A percentile compares a stretch with the other conserved stretches of the same genome.
phyloP scores from a whole-genome alignment of 352 stramenopile species.

The Pythium brachiatum region DNA sequence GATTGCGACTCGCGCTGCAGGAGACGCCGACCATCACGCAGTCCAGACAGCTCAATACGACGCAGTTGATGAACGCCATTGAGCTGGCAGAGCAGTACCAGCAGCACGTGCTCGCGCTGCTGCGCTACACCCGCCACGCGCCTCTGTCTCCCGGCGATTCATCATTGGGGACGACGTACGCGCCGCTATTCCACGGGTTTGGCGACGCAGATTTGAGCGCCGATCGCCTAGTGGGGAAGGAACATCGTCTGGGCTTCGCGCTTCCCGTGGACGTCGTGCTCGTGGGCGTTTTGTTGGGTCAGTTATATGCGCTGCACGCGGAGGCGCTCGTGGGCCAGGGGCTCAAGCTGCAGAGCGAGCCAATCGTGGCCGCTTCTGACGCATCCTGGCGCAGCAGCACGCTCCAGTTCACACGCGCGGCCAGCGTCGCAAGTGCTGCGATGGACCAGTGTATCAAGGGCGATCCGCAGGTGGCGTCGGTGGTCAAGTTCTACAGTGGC shows the following conservation, averaged over 20 bases:
- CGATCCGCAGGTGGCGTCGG: constrained; percentile 13
- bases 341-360: constrained; percentile 16
- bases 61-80: constrained; percentile 15
- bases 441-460: constrained; percentile 1
- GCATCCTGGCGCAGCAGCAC: constrained; percentile 17
- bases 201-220: constrained; percentile 29
- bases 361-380: constrained; percentile 7
- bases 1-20: constrained; percentile 39
- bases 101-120: constrained; percentile 38
- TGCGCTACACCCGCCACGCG: constrained; percentile 22
- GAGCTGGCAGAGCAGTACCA: constrained; percentile 44
- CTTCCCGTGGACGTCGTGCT: constrained; percentile 28
- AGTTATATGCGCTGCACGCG: constrained; percentile 31
- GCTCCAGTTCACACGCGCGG: constrained; percentile 11
- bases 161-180: constrained; percentile 16
- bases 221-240: constrained; percentile 32
- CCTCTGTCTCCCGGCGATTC: not conserved
- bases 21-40: constrained; percentile 40
- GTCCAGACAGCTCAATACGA: constrained; percentile 4
- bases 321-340: constrained; percentile 20
- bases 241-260: constrained; percentile 22
- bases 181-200: constrained; percentile 50
- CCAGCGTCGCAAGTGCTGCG: constrained; percentile 11
- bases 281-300: constrained; percentile 35
- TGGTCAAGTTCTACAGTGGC: constrained; percentile 19